Conservation (phyloP, 257 asterid species). For the Solanum gracilifrons region DNA sequence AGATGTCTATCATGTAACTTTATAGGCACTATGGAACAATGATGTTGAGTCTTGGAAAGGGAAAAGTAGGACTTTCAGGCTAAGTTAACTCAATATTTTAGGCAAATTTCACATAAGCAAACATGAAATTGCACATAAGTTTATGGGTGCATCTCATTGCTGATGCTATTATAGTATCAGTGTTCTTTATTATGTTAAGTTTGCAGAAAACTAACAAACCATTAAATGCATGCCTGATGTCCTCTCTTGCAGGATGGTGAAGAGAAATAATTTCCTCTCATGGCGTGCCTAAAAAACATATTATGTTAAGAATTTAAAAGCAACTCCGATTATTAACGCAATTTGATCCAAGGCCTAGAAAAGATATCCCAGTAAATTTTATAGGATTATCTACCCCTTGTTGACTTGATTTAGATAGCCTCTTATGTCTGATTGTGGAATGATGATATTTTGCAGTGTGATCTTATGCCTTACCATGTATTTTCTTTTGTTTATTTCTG, state of each 20-base stretch:
- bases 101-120: not conserved
- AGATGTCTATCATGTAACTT: not conserved
- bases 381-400: not conserved
- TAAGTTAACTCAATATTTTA: not conserved
- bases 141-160: not conserved
- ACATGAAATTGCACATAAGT: not conserved
- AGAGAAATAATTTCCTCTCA: not conserved
- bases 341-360: not conserved
- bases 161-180: not conserved
- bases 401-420: not conserved
- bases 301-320: not conserved
- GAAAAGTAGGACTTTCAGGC: not conserved
- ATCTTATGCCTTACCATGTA: not conserved
- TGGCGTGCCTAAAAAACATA: not conserved
- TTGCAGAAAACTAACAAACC: not conserved
- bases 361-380: not conserved
- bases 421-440: not conserved
- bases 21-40: not conserved
- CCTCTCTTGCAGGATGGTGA: not conserved
- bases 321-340: not conserved
- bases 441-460: not conserved
- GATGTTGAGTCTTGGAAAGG: not conserved
- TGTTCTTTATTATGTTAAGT: not conserved
- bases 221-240: not conserved
- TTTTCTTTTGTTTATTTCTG: not conserved